Percentiles rank a stretch among this genome's conserved stretches.
Evolutionary conservation across 2,329 filamentous ascomycete species (phyloP).

Genomic region (Venturia asperata): DNA sequence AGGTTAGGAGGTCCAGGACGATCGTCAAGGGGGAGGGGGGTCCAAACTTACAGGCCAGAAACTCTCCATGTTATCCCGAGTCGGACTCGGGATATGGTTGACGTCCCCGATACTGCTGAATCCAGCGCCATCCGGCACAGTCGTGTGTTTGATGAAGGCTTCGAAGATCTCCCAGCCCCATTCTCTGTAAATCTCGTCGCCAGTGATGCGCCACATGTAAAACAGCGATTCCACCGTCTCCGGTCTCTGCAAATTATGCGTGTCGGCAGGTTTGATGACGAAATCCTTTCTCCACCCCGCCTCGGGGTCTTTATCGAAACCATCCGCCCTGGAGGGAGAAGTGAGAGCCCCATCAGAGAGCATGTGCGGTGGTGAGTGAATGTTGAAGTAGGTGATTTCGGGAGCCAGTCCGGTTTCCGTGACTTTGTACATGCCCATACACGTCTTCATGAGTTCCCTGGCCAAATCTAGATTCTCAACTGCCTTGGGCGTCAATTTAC

Average conservation of each 20-base stretch:
- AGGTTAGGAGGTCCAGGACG: too few species aligned
- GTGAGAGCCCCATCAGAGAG: conserved; percentile 47
- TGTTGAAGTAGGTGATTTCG: conserved; percentile 87
- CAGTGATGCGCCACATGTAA: conserved; percentile 98
- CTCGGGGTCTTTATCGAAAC: conserved; percentile 37
- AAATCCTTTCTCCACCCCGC: conserved; percentile 72
- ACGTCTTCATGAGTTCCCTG: conserved; percentile 88
- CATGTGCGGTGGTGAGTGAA: conserved; percentile 60
- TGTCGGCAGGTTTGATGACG: conserved; percentile 70
- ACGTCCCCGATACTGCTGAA: conserved; percentile 79
- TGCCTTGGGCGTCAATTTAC: conserved; percentile 66
- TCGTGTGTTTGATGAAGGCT: conserved; percentile 78
- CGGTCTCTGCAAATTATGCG: conserved; percentile 88
- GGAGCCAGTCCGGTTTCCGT: conserved; percentile 87
- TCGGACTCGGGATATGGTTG: conserved; percentile 58
- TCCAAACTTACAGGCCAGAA: conserved; percentile 76
- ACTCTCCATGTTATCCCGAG: conserved; percentile 92
- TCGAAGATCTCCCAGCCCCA: conserved; percentile 99
- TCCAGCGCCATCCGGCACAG: conserved; percentile 67
- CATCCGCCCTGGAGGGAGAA: conserved; percentile 43
- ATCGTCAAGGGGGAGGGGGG: background rate
- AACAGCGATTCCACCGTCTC: conserved; percentile 96
- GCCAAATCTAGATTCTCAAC: conserved; percentile 85
- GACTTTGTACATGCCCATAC: conserved; percentile 93
- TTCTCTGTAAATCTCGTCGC: conserved; percentile 77